Evolutionary conservation across 257 asterid species (phyloP).

Genomic region (Capsicum rhomboideum): DNA sequence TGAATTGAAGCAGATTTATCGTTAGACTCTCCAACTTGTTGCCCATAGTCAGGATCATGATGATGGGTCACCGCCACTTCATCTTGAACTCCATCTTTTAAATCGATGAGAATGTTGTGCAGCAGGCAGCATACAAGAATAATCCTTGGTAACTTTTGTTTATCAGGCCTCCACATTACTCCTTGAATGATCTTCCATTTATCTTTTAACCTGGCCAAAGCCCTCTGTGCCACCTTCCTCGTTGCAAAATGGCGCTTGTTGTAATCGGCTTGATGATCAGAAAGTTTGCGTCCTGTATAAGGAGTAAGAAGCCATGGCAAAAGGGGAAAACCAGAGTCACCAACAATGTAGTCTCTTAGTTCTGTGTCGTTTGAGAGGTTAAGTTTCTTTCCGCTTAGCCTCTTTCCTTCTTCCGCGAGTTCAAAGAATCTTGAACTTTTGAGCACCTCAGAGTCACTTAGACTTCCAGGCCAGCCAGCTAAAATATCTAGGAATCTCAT

Average conservation of each 20-base stretch:
- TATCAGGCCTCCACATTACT: slow-evolving; percentile 18
- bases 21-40: not conserved
- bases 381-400: slow-evolving; percentile 4
- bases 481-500: slow-evolving; percentile 19
- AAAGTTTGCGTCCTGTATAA: slow-evolving; percentile 1
- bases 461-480: slow-evolving; percentile 18
- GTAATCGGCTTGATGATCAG: slow-evolving; percentile 4
- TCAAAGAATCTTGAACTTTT: slow-evolving; percentile 1
- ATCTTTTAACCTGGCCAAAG: slow-evolving; percentile 19
- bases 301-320: slow-evolving; percentile 28
- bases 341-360: slow-evolving; percentile 13
- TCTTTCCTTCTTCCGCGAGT: slow-evolving; percentile 6
- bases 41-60: not conserved
- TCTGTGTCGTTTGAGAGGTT: slow-evolving; percentile 5
- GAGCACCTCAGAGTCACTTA: slow-evolving; percentile 10
- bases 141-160: slow-evolving; percentile 15
- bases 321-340: slow-evolving; percentile 23
- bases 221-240: slow-evolving; percentile 14
- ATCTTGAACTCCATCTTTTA: slow-evolving; percentile 6
- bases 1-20: not conserved
- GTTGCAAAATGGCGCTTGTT: slow-evolving; percentile 12
- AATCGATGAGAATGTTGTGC: slow-evolving; percentile 21
- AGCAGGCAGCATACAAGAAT: slow-evolving; percentile 17
- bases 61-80: not conserved
- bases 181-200: slow-evolving; percentile 19